A percentile compares a stretch with the other conserved stretches of the same genome.
phyloP scores from a whole-genome alignment of 1,284 basidiomycete genomes.

The Puccinia horiana region DNA sequence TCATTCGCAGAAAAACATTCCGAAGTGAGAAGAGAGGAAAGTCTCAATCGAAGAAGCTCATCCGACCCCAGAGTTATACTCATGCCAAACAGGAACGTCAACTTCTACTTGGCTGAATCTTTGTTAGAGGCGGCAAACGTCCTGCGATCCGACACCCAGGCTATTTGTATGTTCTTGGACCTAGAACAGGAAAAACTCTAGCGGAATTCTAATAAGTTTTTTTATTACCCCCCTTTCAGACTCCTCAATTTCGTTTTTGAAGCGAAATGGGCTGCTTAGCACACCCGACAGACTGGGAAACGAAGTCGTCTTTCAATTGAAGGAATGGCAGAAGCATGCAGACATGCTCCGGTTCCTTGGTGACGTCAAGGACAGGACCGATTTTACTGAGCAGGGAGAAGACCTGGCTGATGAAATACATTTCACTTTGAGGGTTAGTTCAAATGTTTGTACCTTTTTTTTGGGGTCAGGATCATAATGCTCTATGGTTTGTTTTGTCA shows the following conservation, averaged over 20 bases:
- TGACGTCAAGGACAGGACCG: background rate
- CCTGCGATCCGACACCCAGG: background rate
- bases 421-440: background rate
- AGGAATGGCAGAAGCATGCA: constrained; percentile 26
- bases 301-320: constrained; percentile 9
- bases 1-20: background rate
- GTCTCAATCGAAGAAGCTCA: background rate
- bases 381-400: background rate
- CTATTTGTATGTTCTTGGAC: background rate
- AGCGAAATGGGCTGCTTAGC: background rate
- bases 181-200: background rate
- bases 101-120: background rate
- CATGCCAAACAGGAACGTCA: background rate
- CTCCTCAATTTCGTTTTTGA: constrained; percentile 21
- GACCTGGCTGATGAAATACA: background rate
- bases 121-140: constrained; percentile 15
- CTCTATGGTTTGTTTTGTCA: background rate
- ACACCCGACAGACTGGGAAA: background rate
- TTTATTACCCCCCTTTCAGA: background rate
- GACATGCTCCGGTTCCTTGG: constrained; percentile 27
- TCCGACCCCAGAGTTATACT: constrained; percentile 8
- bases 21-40: background rate
- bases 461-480: background rate
- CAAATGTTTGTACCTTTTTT: background rate
- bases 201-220: background rate